These are phyloP conservation scores for Magnusiomyces suaveolens DNA, from an alignment of 1,139 yeast species.

Conservation along the genomic window DNA sequence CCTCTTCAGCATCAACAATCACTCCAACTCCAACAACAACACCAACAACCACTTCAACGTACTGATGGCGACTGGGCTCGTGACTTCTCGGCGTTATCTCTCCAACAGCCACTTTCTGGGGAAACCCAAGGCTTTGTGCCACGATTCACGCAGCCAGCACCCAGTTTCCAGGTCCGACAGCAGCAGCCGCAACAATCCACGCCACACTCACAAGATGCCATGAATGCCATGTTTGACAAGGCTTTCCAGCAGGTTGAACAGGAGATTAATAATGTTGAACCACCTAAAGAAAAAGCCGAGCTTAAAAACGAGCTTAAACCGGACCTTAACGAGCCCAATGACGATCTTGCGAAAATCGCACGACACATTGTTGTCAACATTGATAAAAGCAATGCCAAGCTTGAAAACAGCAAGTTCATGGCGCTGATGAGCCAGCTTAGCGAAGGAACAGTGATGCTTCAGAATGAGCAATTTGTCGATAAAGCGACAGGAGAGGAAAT, in stretches of 20 bases:
- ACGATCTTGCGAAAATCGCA: constrained; percentile 29
- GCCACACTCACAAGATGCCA: no score
- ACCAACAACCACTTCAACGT: no score
- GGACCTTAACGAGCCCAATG: constrained; percentile 11
- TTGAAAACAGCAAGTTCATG: constrained; percentile 33
- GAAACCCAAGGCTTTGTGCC: no score
- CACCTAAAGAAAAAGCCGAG: neutral
- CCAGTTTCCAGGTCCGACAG: neutral
- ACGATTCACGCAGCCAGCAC: neutral
- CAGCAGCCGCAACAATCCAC: no score
- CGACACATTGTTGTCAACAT: constrained; percentile 25
- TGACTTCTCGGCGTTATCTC: neutral
- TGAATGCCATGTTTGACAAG: constrained; percentile 21
- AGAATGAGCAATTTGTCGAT: constrained; percentile 31
- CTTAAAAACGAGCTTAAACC: neutral
- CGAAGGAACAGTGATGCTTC: constrained; percentile 26
- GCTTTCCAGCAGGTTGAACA: constrained; percentile 26
- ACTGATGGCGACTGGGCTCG: neutral
- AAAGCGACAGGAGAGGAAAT: constrained; percentile 19
- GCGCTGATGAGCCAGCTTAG: constrained; percentile 34
- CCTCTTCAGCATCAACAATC: no score
- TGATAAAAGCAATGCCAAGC: constrained; percentile 26
- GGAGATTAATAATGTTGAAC: neutral
- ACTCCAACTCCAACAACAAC: no score
- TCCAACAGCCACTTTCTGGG: no score